Evolutionary conservation across 2,329 filamentous ascomycete genomes (phyloP), one percentile per base, ranked within the genome.

Genomic region (Colletotrichum orbiculare): DNA sequence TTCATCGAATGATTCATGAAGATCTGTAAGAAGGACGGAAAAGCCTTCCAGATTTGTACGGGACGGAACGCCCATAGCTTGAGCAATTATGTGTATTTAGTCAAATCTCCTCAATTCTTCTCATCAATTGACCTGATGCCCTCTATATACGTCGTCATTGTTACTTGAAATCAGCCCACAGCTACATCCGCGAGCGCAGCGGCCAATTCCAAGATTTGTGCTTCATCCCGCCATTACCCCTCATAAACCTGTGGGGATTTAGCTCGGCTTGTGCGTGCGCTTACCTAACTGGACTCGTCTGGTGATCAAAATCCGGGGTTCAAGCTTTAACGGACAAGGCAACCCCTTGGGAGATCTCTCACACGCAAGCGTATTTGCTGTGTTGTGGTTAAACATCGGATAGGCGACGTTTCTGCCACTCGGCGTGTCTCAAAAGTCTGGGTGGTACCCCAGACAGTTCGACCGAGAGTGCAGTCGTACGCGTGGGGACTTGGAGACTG

Each of bases 11-110:
- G 58, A 34, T 62, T 62, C 64, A 66, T 64, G 54, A 64, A 50
- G 34, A 66, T 66, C 64, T 66, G 64, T 63, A 63, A 66, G 59
- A 63, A 66, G 64, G 59, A 63, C 60, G 59, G 64, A 66, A 66
- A 66, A 65, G 62, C 62, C 62, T 65, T 65, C 62, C 62, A 65
- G 62, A 65, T 65, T 25, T 65, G 52, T 65, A 65, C 37, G 62
- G 49, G 62, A 56, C 62, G 38, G 25, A 48, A 15, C 35, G n/a
- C 46, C 48, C 46, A 52, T 37, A 45, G 25, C 53, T 62, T 50
- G 57, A 49, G 62, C 62, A 65, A 62, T 53, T 60, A 39, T 47
- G 41, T 65, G 52, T 65, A 57, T 65, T 56, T 62, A 62, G 62
- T 62, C 41, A 46, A 62, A 62, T 62, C 52, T 33, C 47, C 52